A percentile compares a stretch with the other conserved stretches of the same genome.
Conservation (phyloP, 306 rosid species). For the Cyclanthera cordifolia region DNA sequence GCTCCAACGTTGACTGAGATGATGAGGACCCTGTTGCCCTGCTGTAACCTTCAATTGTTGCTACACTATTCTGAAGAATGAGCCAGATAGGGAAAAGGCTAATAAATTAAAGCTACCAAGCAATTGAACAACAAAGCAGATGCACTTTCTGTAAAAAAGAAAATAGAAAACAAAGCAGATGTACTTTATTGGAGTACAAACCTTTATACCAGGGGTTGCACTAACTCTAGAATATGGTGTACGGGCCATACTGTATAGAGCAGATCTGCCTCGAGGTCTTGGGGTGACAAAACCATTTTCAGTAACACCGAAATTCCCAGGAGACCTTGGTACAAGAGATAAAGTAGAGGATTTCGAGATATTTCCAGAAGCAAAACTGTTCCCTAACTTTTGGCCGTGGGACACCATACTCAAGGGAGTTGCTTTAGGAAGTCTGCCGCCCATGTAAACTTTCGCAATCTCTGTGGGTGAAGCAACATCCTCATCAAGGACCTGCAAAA, state of each 20-base stretch:
- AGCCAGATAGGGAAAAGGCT: constrained; percentile 6
- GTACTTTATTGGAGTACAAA: constrained; percentile 17
- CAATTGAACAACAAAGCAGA: neutral
- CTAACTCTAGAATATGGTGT: constrained; percentile 64
- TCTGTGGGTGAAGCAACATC: constrained; percentile 77
- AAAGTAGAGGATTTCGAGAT: constrained; percentile 29
- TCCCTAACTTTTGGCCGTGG: constrained; percentile 26
- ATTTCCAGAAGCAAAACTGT: constrained; percentile 27
- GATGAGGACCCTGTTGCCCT: constrained; percentile 43
- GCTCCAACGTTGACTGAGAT: constrained; percentile 39
- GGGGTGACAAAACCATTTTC: constrained; percentile 69
- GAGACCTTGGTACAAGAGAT: constrained; percentile 45
- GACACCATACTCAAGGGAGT: constrained; percentile 43
- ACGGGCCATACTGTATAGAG: constrained; percentile 75
- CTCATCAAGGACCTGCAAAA: constrained; percentile 56
- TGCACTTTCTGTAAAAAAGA: no score
- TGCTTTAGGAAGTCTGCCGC: constrained; percentile 49
- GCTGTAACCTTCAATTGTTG: constrained; percentile 27
- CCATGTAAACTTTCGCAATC: constrained; percentile 94
- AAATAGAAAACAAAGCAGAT: neutral
- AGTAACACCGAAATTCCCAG: constrained; percentile 32
- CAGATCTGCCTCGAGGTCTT: constrained; percentile 76
- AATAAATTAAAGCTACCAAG: constrained; percentile 8
- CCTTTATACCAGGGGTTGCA: constrained; percentile 44
- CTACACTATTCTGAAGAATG: constrained; percentile 35